Evolutionary conservation across 2,329 filamentous ascomycete species (phyloP).

Genomic region (Pseudocercospora vitis): DNA sequence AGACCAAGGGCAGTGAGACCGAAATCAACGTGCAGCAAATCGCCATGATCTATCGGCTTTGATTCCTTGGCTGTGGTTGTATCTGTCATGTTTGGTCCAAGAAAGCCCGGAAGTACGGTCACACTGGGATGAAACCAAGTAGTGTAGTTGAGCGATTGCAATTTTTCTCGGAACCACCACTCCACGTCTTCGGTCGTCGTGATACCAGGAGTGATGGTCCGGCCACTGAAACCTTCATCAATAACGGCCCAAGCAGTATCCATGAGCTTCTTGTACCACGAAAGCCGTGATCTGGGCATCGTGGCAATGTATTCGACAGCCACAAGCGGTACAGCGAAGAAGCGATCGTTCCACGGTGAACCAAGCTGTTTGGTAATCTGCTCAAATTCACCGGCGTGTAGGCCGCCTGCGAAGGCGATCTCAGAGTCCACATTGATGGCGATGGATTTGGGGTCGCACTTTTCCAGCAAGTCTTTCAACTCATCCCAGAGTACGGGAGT

Average conservation of each 20-base stretch:
- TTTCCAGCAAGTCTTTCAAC: constrained; percentile 10
- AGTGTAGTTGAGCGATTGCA: constrained; percentile 25
- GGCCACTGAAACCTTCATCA: constrained; percentile 22
- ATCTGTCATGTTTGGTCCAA: not conserved
- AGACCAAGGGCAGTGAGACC: constrained; percentile 26
- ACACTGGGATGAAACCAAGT: constrained; percentile 28
- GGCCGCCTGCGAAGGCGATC: constrained; percentile 25
- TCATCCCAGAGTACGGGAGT: constrained; percentile 20
- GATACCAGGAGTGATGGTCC: constrained; percentile 17
- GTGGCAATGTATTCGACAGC: constrained; percentile 27
- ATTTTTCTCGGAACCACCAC: constrained; percentile 27
- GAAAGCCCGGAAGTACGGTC: constrained; percentile 14
- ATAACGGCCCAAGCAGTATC: constrained; percentile 27
- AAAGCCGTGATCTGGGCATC: constrained; percentile 19
- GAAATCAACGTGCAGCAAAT: constrained; percentile 27
- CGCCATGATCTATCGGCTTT: constrained; percentile 17
- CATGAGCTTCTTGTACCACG: constrained; percentile 24
- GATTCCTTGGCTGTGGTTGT: not conserved
- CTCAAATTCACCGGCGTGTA: constrained; percentile 22
- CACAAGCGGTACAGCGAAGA: constrained; percentile 21
- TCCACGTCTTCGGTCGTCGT: constrained; percentile 26
- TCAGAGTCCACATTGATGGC: constrained; percentile 21
- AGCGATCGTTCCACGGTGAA: constrained; percentile 14
- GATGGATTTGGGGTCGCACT: constrained; percentile 18
- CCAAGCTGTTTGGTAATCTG: constrained; percentile 14